phyloP scores from a whole-genome alignment of 176 grass and related monocot species.

The Tuctoria greenei region DNA sequence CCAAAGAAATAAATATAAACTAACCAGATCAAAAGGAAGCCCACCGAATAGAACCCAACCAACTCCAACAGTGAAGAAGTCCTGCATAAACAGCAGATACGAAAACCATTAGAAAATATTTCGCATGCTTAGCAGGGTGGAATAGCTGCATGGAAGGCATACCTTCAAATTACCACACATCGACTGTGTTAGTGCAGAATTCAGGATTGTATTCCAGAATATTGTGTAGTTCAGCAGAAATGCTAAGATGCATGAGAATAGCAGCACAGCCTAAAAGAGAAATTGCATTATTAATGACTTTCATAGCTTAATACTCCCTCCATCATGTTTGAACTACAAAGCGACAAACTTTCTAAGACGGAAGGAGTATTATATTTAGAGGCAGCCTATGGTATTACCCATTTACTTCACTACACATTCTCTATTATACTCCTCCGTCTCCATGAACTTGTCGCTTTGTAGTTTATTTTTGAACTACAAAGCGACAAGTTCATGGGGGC shows the following conservation, averaged over 20 bases:
- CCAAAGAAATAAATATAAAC: constrained; percentile 3
- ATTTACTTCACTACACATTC: neutral
- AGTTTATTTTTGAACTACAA: no score
- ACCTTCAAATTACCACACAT: constrained; percentile 99
- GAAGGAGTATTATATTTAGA: neutral
- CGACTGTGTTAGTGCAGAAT: constrained; percentile 93
- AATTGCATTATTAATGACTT: constrained; percentile 1
- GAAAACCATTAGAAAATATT: constrained; percentile 22
- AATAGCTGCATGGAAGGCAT: constrained; percentile 21
- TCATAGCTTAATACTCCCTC: constrained; percentile 10
- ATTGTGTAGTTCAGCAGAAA: constrained; percentile 97
- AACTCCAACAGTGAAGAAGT: constrained; percentile 92
- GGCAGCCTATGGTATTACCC: neutral
- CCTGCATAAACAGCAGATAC: constrained; percentile 45
- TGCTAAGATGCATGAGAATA: constrained; percentile 88
- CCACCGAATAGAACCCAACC: constrained; percentile 94
- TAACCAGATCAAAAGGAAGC: constrained; percentile 94
- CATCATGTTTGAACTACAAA: no score
- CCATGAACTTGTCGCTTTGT: no score
- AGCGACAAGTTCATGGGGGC: no score
- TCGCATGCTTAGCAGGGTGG: neutral
- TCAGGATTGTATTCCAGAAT: constrained; percentile 95
- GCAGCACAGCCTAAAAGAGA: constrained; percentile 69
- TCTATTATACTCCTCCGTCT: no score
- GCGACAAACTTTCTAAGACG: no score